Base-by-base conservation (phyloP, 2,329 filamentous ascomycete species). In the Paraphoma sp. region DNA sequence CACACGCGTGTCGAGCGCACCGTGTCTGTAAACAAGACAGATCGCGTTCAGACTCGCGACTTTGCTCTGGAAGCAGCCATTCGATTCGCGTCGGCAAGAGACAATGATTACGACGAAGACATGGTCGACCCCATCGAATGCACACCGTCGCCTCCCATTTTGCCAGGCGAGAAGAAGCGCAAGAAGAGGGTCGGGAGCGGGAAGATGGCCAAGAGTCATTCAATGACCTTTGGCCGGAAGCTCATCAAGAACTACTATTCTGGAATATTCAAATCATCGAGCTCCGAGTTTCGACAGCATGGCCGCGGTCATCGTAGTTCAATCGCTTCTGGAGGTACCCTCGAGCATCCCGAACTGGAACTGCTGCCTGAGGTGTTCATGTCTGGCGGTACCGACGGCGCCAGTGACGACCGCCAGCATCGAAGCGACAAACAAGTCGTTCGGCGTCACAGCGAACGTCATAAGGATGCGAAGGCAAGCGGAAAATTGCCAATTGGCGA, bases 131-230 rank as follows among this genome's bases (percentile, higher is more conserved):
- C 71, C 14, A 62, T 54, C 1, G 59, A 67, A 8, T 67, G 67
- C 23, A 53, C 62, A 11, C 53, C 61, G 1, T 65, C 68, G 7
- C 62, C 64, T 4, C 57, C 62, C 4, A 52, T 65, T 14, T 45
- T 63, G 4, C 63, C 65, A 5, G 66, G 66, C 1, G 62, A 69
- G 42, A 75, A 71, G 47, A 76, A 72, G 54, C 69, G 62, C 41
- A 71, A 79, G 53, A 87, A 89, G 68, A 89, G 89, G 72, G 79
- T 82, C 23, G 85, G 85, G 45, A 88, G 87, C 58, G 82, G 84
- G 53, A 87, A 92, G 62, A 87, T 87, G 40, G 83, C 91, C 18
- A 91, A 89, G 78, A 78, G 75, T 46, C 71, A 71, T 29, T 79
- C 78, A 1, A 75, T 79, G 69, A 79, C 73, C 0, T 78, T 81